Conservation (phyloP, 140 eudicot species). For the Flaveria floridana region DNA sequence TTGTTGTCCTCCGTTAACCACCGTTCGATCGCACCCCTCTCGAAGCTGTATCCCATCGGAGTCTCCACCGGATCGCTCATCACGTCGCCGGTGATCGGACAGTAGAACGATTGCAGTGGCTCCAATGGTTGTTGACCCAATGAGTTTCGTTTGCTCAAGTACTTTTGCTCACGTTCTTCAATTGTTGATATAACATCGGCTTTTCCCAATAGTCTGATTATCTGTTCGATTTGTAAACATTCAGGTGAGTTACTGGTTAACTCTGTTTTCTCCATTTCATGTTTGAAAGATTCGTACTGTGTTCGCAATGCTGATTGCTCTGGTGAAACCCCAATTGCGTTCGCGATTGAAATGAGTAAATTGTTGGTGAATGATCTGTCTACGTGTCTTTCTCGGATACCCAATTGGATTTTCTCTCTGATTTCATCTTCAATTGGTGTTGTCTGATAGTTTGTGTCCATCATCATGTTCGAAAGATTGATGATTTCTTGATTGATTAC, state of each 20-base stretch:
- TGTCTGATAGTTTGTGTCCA: constrained; percentile 31
- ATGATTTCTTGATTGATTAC: constrained; percentile 28
- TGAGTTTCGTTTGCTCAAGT: constrained; percentile 45
- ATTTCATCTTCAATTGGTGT: constrained; percentile 40
- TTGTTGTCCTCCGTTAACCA: constrained; percentile 48
- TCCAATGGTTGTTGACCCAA: constrained; percentile 47
- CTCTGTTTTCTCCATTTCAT: constrained; percentile 37
- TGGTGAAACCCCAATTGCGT: constrained; percentile 38
- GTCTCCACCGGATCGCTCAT: constrained; percentile 60
- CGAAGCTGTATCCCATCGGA: constrained; percentile 47
- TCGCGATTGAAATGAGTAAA: constrained; percentile 38
- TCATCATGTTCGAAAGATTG: constrained; percentile 39
- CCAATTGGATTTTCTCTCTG: constrained; percentile 36
- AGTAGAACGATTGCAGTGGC: constrained; percentile 52
- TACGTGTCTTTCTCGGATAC: constrained; percentile 40
- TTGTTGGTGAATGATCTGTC: constrained; percentile 41
- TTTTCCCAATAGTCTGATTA: constrained; percentile 37
- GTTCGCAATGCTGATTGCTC: constrained; percentile 39
- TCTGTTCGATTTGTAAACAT: constrained; percentile 39
- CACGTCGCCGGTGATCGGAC: constrained; percentile 53
- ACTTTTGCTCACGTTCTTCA: constrained; percentile 47
- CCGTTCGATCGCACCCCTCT: constrained; percentile 44
- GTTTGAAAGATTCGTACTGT: constrained; percentile 42
- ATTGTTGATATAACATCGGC: constrained; percentile 45
- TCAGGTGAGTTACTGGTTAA: constrained; percentile 13